Evolutionary conservation across 306 rosid species (phyloP).

Genomic region (Glycine latifolia): DNA sequence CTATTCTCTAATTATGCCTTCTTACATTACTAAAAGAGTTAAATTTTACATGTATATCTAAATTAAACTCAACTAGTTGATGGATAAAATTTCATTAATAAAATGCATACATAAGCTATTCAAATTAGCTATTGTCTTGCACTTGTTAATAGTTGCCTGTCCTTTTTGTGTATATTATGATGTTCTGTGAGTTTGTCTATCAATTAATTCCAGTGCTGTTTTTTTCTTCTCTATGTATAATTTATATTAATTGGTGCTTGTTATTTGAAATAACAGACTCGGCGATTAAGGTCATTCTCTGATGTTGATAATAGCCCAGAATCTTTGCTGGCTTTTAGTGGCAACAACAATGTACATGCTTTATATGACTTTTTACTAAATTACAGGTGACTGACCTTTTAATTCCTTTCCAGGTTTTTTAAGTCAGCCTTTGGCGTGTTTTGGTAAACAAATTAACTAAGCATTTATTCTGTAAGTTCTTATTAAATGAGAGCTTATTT

Average conservation of each 20-base stretch:
- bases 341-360: constrained; percentile 74
- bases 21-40: constrained; percentile 8
- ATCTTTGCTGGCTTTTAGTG: constrained; percentile 79
- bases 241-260: constrained; percentile 27
- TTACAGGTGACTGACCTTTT: constrained; percentile 69
- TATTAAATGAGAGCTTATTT: neutral
- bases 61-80: constrained; percentile 16
- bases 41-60: neutral
- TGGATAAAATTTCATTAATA: constrained; percentile 11
- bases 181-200: constrained; percentile 23
- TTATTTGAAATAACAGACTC: constrained; percentile 63
- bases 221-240: neutral
- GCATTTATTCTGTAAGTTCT: neutral
- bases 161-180: constrained; percentile 19
- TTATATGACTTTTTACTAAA: constrained; percentile 82
- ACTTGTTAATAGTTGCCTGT: constrained; percentile 17
- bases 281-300: constrained; percentile 63
- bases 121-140: neutral
- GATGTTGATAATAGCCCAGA: constrained; percentile 81
- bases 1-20: neutral
- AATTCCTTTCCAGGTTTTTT: constrained; percentile 25
- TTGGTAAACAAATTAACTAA: neutral
- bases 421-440: neutral
- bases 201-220: neutral
- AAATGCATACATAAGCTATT: neutral